phyloP scores from a whole-genome alignment of 768 basidiomycete species.

The Pleurotus citrinopileatus region DNA sequence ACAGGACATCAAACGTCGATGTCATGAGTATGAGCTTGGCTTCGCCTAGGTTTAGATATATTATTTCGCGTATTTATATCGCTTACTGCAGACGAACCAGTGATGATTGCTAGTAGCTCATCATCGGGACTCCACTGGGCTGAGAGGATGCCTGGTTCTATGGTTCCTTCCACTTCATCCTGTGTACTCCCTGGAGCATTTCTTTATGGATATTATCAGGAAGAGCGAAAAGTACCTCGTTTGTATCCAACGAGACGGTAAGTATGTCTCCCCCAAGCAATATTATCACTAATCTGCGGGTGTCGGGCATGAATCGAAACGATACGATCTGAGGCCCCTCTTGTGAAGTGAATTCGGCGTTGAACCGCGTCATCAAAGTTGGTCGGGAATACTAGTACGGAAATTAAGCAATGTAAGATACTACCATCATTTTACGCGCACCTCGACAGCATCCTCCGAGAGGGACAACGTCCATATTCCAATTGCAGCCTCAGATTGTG shows the following conservation, averaged over 20 bases:
- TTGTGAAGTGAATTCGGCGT: slow-evolving; percentile 4
- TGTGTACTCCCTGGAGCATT: slow-evolving; percentile 11
- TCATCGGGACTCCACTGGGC: slow-evolving; percentile 94
- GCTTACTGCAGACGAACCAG: slow-evolving; percentile 48
- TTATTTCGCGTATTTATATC: background rate
- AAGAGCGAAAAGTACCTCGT: slow-evolving; percentile 34
- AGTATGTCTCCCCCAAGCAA: slow-evolving; percentile 83
- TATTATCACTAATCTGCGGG: slow-evolving; percentile 61
- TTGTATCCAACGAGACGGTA: slow-evolving; percentile 54
- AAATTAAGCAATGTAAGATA: background rate
- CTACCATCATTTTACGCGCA: background rate
- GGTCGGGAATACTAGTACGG: background rate
- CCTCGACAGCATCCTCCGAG: background rate
- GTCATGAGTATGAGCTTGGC: slow-evolving; percentile 88
- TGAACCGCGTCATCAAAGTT: background rate
- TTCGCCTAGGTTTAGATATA: slow-evolving; percentile 42
- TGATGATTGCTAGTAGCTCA: slow-evolving; percentile 76
- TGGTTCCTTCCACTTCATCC: slow-evolving; percentile 82
- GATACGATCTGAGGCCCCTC: slow-evolving; percentile 49
- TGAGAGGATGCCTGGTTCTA: slow-evolving; percentile 80
- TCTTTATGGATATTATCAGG: slow-evolving; percentile 16
- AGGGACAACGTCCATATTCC: slow-evolving; percentile 50
- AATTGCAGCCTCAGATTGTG: slow-evolving; percentile 55
- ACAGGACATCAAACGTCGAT: slow-evolving; percentile 82
- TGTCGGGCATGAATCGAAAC: slow-evolving; percentile 70